A percentile compares a stretch with the other conserved stretches of the same genome.
Conservation (phyloP, 106 monocot genomes). For the Posidonia australis region DNA sequence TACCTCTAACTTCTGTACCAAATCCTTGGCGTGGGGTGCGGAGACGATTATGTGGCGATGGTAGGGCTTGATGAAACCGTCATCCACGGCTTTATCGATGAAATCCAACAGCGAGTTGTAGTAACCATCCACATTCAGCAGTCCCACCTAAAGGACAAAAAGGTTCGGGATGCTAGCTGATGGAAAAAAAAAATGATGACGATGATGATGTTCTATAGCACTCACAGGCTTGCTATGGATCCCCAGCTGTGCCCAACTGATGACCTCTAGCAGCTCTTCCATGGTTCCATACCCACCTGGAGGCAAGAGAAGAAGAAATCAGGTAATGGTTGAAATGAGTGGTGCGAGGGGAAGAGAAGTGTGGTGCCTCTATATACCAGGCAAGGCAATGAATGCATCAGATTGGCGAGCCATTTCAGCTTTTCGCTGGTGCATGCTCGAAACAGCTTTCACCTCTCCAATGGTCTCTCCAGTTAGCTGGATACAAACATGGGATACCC, state of each 20-base stretch:
- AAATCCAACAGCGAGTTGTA: conserved; percentile 68
- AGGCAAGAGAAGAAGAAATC: background rate
- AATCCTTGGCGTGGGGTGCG: conserved; percentile 46
- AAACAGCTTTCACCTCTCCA: conserved; percentile 52
- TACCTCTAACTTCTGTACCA: conserved; percentile 73
- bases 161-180: background rate
- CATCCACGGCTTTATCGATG: conserved; percentile 80
- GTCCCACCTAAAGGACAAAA: conserved; percentile 44
- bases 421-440: conserved; percentile 64
- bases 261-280: conserved; percentile 80
- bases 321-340: no score
- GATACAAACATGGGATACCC: background rate
- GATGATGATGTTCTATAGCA: no score
- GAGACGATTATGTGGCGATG: conserved; percentile 58
- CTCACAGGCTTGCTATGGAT: conserved; percentile 79
- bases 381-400: conserved; percentile 79
- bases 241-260: conserved; percentile 83
- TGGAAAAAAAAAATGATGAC: background rate
- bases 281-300: conserved; percentile 77
- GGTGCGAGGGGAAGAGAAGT: no score
- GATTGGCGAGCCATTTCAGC: conserved; percentile 73
- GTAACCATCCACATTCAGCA: conserved; percentile 93
- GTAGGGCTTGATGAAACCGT: conserved; percentile 64
- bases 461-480: conserved; percentile 64
- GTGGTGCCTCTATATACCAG: no score